These are phyloP conservation scores for Apiotrichum gracile DNA, from an alignment of 1,284 basidiomycete genomes.

Conservation along the genomic window DNA sequence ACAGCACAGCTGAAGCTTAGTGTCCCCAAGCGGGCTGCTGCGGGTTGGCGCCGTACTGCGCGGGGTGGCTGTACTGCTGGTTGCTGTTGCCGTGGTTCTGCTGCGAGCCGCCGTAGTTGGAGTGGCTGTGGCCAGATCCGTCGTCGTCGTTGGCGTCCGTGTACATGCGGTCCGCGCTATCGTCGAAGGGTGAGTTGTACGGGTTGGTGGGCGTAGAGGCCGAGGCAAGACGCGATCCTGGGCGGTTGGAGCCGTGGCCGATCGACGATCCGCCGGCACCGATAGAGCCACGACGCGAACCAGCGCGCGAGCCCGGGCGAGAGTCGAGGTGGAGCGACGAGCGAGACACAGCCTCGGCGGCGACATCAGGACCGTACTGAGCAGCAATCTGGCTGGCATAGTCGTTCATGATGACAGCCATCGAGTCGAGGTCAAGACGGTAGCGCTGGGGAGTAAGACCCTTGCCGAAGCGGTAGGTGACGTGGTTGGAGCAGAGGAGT, in stretches of 20 bases:
- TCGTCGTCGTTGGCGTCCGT: not conserved
- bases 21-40: not conserved
- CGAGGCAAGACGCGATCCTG: not conserved
- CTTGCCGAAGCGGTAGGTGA: conserved; percentile 70
- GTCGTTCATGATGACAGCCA: conserved; percentile 67
- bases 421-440: conserved; percentile 57
- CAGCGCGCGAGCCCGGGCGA: conserved; percentile 6
- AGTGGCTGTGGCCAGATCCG: not conserved
- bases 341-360: conserved; percentile 35
- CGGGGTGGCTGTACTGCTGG: not conserved
- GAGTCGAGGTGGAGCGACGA: conserved; percentile 34
- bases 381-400: conserved; percentile 54
- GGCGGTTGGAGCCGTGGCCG: not conserved
- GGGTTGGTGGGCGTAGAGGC: not conserved
- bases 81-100: conserved; percentile 3
- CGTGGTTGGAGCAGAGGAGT: conserved; percentile 63
- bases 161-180: conserved; percentile 1
- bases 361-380: conserved; percentile 43
- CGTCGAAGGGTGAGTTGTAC: conserved; percentile 14
- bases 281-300: conserved; percentile 10
- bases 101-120: conserved; percentile 2
- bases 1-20: not conserved
- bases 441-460: conserved; percentile 70
- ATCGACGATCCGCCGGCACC: conserved; percentile 1
- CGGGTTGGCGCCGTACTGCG: not conserved